A percentile compares a stretch with the other conserved stretches of the same genome.
Conservation (phyloP, 108 stramenopile genomes). For the Skeletonema tropicum region DNA sequence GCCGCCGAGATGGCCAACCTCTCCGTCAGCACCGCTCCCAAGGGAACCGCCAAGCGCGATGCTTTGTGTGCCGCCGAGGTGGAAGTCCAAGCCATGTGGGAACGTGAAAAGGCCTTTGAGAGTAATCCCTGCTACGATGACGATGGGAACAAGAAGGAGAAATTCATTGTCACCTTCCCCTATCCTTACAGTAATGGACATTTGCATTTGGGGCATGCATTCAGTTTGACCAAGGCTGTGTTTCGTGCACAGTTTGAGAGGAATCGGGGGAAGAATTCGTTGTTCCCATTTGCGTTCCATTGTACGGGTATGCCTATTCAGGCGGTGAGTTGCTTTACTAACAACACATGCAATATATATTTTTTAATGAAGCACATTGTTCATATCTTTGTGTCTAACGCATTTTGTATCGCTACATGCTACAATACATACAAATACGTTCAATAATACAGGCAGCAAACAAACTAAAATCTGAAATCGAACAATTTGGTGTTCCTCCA, state of each 20-base stretch:
- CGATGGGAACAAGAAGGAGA: slow-evolving; percentile 47
- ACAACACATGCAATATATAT: too few relatives aligned
- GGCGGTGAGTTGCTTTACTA: slow-evolving; percentile 67
- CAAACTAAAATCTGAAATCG: slow-evolving; percentile 96
- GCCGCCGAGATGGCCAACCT: slow-evolving; percentile 24
- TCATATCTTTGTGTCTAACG: neutral
- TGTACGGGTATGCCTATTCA: slow-evolving; percentile 99
- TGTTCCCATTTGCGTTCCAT: slow-evolving; percentile 99
- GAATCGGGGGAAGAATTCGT: slow-evolving; percentile 92
- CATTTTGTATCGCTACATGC: neutral
- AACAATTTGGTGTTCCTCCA: slow-evolving; percentile 85
- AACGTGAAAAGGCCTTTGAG: slow-evolving; percentile 75
- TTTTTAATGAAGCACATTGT: neutral
- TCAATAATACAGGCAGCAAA: slow-evolving; percentile 87
- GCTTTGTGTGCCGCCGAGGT: slow-evolving; percentile 74
- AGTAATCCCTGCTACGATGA: slow-evolving; percentile 51
- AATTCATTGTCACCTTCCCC: slow-evolving; percentile 98
- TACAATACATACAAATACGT: neutral
- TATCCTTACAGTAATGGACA: slow-evolving; percentile 98
- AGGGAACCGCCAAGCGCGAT: slow-evolving; percentile 86
- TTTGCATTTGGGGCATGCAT: slow-evolving; percentile 98
- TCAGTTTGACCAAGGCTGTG: slow-evolving; percentile 96
- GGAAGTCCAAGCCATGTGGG: slow-evolving; percentile 81
- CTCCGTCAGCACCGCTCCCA: slow-evolving; percentile 48
- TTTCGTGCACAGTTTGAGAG: slow-evolving; percentile 94